These are phyloP conservation scores for Aspergillus egyptiacus DNA, from an alignment of 495 filamentous ascomycete species.

Conservation along the genomic window DNA sequence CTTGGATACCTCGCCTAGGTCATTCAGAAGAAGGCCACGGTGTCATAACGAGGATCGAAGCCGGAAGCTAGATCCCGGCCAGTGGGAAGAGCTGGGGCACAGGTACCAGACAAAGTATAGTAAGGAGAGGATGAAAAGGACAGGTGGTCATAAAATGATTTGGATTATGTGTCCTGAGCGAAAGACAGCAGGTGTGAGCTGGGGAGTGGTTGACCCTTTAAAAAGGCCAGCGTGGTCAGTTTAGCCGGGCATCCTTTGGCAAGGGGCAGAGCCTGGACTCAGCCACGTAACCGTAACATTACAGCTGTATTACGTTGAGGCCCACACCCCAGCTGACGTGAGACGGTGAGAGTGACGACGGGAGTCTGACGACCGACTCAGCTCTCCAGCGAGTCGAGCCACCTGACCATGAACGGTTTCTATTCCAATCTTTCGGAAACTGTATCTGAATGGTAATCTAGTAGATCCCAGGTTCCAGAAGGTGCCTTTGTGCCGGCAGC, in stretches of 20 bases:
- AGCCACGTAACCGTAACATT: conserved; percentile 20
- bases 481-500: no score
- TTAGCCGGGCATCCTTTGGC: conserved; percentile 15
- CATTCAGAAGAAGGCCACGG: conserved; percentile 28
- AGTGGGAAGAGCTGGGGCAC: conserved; percentile 10
- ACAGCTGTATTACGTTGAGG: background rate
- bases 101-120: conserved; percentile 4
- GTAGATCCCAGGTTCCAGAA: no score
- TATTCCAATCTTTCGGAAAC: no score
- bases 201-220: conserved; percentile 30
- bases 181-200: conserved; percentile 18
- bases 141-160: conserved; percentile 25
- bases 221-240: conserved; percentile 46
- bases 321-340: no score
- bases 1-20: conserved; percentile 5
- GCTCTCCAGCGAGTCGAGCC: no score
- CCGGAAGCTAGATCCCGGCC: conserved; percentile 20
- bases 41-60: conserved; percentile 33
- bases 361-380: no score
- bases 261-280: conserved; percentile 23
- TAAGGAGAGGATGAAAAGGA: conserved; percentile 25
- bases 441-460: no score
- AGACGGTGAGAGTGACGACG: no score
- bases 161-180: background rate
- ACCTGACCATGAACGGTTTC: no score